A percentile compares a stretch with the other conserved stretches of the same genome.
These are phyloP conservation scores for Colletotrichum euphorbiae DNA, from an alignment of 2,329 filamentous ascomycete species.

Conservation along the genomic window DNA sequence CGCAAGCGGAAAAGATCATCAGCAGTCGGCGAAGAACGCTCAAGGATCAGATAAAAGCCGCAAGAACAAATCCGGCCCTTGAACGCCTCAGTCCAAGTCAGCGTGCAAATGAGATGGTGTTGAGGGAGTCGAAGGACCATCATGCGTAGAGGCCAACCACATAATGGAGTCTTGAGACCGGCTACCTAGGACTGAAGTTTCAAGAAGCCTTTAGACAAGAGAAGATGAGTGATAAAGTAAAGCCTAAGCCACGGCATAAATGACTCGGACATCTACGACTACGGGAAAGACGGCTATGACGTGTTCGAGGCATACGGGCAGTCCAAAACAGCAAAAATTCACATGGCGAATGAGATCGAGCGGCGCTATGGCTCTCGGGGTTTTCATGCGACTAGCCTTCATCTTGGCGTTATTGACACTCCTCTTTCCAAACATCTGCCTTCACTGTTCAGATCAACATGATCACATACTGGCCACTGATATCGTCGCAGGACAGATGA, in stretches of 20 bases:
- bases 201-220: no score
- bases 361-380: conserved; percentile 45
- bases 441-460: neutral
- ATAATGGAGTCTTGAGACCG: no score
- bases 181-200: no score
- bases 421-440: neutral
- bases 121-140: no score
- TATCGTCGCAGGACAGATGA: neutral
- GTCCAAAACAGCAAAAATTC: conserved; percentile 63
- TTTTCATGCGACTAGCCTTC: conserved; percentile 48
- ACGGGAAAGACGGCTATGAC: conserved; percentile 44
- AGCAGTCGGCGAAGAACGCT: neutral
- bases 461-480: neutral
- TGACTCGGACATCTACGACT: conserved; percentile 48
- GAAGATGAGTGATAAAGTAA: no score
- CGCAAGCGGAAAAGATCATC: neutral
- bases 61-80: no score
- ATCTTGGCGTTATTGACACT: conserved; percentile 32
- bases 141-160: no score
- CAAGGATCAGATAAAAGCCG: neutral
- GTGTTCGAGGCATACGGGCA: conserved; percentile 57
- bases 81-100: neutral
- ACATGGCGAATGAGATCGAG: conserved; percentile 63
- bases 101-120: no score
- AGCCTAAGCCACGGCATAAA: conserved; percentile 44